These are phyloP conservation scores for Linum trigynum DNA, from an alignment of 345 rosid genomes.

Conservation along the genomic window DNA sequence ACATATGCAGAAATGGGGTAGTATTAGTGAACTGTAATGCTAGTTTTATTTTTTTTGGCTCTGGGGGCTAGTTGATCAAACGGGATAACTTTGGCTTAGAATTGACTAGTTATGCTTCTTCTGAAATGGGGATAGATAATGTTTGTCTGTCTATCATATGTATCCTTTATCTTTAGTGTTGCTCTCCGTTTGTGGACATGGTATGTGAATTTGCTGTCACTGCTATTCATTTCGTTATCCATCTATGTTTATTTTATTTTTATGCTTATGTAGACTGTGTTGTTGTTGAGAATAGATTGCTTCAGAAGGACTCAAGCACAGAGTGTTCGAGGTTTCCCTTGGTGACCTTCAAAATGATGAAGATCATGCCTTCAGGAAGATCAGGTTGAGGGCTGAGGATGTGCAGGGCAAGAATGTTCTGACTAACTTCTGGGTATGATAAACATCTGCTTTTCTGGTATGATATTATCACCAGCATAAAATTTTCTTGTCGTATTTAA, in stretches of 20 bases:
- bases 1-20: background rate
- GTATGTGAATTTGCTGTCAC: too few relatives aligned
- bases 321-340: slow-evolving; percentile 79
- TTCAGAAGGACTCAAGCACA: slow-evolving; percentile 88
- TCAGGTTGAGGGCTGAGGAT: slow-evolving; percentile 89
- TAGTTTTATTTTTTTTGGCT: too few relatives aligned
- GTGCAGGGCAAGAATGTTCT: slow-evolving; percentile 53
- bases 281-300: slow-evolving; percentile 50
- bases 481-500: too few relatives aligned
- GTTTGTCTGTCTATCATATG: too few relatives aligned
- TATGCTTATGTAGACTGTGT: background rate
- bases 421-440: slow-evolving; percentile 23
- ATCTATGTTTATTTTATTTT: too few relatives aligned
- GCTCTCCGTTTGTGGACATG: background rate
- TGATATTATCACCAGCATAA: too few relatives aligned
- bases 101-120: background rate
- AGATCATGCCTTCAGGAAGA: slow-evolving; percentile 82
- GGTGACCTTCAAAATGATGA: slow-evolving; percentile 87
- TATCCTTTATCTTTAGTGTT: background rate
- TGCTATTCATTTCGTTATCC: background rate
- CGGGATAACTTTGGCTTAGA: too few relatives aligned
- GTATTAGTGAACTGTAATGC: background rate
- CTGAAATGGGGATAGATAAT: too few relatives aligned
- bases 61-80: background rate
- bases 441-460: background rate